phyloP scores from a whole-genome alignment of 2,329 filamentous ascomycete species.

The Zalaria obscura region DNA sequence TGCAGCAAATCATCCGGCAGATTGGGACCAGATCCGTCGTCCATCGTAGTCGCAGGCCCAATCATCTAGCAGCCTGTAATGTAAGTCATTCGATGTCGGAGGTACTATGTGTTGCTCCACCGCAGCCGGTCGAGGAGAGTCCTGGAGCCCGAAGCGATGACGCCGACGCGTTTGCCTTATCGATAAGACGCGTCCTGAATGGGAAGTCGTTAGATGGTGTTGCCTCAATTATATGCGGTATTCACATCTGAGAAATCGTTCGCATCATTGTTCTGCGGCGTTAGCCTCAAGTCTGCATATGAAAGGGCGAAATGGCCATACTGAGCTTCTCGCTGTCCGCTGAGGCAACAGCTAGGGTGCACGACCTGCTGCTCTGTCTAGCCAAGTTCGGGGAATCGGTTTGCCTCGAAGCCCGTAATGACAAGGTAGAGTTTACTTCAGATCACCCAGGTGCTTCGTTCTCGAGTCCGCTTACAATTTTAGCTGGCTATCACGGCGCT shows the following conservation, averaged over 20 bases:
- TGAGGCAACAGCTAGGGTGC: slow-evolving; percentile 54
- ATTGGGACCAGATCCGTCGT: slow-evolving; percentile 1
- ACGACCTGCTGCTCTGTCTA: slow-evolving; percentile 61
- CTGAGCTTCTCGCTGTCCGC: slow-evolving; percentile 61
- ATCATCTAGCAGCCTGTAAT: too few relatives aligned
- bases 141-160: neutral
- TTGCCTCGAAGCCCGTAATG: slow-evolving; percentile 55
- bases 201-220: neutral
- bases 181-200: slow-evolving; percentile 4
- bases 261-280: too few relatives aligned
- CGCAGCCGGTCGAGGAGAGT: neutral
- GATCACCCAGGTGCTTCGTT: too few relatives aligned
- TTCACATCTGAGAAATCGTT: too few relatives aligned
- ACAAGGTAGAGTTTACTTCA: slow-evolving; percentile 37
- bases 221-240: neutral
- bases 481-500: slow-evolving; percentile 61
- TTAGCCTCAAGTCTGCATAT: too few relatives aligned
- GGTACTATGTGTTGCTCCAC: too few relatives aligned
- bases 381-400: slow-evolving; percentile 71
- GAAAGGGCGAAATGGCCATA: slow-evolving; percentile 23
- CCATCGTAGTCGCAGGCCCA: neutral
- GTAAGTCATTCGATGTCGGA: too few relatives aligned
- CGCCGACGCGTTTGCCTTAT: slow-evolving; percentile 2
- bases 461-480: neutral
- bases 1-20: slow-evolving; percentile 47